Percentiles rank a stretch among this genome's conserved stretches.
phyloP scores from a whole-genome alignment of 306 rosid species.

The Quercus alba region DNA sequence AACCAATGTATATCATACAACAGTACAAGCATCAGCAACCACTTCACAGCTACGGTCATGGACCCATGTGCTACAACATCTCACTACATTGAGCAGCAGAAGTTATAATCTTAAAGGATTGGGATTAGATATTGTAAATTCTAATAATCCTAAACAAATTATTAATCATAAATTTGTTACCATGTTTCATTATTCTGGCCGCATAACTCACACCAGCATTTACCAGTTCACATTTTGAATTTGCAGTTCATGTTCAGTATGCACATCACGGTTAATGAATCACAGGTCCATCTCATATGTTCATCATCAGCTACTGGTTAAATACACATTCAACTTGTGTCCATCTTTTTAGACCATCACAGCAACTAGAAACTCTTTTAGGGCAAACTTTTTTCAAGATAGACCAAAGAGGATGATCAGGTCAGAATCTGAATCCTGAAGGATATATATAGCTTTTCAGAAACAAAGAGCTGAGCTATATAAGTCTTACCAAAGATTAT shows the following conservation, averaged over 20 bases:
- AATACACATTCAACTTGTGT: conserved; percentile 39
- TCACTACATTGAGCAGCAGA: conserved; percentile 56
- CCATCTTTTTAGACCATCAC: conserved; percentile 22
- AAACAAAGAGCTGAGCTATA: conserved; percentile 38
- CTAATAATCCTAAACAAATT: conserved; percentile 20
- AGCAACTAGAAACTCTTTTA: conserved; percentile 42
- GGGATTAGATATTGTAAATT: conserved; percentile 16
- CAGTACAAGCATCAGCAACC: conserved; percentile 48
- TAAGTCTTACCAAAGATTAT: conserved; percentile 57
- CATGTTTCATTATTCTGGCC: conserved; percentile 25
- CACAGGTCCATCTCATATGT: conserved; percentile 46
- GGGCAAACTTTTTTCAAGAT: conserved; percentile 9
- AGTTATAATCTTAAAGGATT: conserved; percentile 26
- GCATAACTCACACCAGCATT: conserved; percentile 31
- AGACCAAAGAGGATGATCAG: conserved; percentile 32
- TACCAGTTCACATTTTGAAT: conserved; percentile 30
- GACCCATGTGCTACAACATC: conserved; percentile 48
- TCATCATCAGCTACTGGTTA: conserved; percentile 46
- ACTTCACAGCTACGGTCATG: conserved; percentile 49
- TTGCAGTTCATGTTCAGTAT: conserved; percentile 33
- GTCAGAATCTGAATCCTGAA: conserved; percentile 40
- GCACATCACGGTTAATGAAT: conserved; percentile 36
- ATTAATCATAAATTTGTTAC: conserved; percentile 38
- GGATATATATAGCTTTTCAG: conserved; percentile 25
- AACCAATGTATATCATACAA: conserved; percentile 36